These are phyloP conservation scores for Zopfia rhizophila DNA, from an alignment of 2,329 filamentous ascomycete genomes.

Conservation along the genomic window DNA sequence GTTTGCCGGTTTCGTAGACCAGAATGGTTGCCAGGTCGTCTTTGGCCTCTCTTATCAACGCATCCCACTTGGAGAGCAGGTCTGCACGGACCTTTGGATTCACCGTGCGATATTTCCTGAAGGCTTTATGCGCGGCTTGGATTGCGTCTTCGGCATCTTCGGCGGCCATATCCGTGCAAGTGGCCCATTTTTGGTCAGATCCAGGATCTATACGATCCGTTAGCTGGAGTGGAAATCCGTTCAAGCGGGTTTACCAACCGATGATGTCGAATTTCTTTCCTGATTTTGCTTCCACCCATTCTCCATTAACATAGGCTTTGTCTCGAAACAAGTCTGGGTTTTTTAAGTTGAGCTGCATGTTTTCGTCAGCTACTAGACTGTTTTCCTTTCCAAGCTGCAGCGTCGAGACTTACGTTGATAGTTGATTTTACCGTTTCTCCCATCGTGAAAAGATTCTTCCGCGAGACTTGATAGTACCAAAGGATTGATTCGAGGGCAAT, in stretches of 20 bases:
- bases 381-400: too few species aligned
- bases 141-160: slow-evolving; percentile 72
- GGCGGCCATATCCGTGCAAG: slow-evolving; percentile 59
- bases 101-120: slow-evolving; percentile 67
- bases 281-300: slow-evolving; percentile 66
- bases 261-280: slow-evolving; percentile 67
- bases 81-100: slow-evolving; percentile 71
- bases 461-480: too few species aligned
- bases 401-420: too few species aligned
- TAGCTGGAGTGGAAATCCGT: background rate
- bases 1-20: slow-evolving; percentile 67
- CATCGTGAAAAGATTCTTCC: too few species aligned
- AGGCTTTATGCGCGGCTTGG: slow-evolving; percentile 68
- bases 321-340: slow-evolving; percentile 65
- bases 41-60: slow-evolving; percentile 69
- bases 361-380: too few species aligned
- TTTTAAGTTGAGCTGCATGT: too few species aligned
- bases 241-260: slow-evolving; percentile 54
- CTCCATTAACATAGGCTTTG: slow-evolving; percentile 64
- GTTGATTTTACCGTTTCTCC: too few species aligned
- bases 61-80: slow-evolving; percentile 72
- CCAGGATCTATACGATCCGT: slow-evolving; percentile 61
- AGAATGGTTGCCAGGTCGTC: slow-evolving; percentile 72
- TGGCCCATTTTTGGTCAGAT: slow-evolving; percentile 60
- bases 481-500: too few species aligned